Conservation (phyloP, 164 flowering plant genomes). For the Aristolochia fimbriata region DNA sequence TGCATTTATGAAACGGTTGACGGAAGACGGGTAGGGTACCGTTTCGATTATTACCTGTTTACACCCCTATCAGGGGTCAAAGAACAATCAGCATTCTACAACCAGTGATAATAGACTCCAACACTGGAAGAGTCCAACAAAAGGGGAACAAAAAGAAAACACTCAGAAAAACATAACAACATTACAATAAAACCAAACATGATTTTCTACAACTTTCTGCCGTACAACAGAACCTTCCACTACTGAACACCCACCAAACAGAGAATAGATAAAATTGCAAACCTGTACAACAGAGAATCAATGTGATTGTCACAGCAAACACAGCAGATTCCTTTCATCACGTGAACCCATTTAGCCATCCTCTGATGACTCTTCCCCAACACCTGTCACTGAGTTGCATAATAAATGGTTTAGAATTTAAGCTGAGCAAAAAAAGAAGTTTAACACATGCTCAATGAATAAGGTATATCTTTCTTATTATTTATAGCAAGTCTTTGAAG, state of each 20-base stretch:
- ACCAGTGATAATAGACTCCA: no score
- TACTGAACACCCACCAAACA: neutral
- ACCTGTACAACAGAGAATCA: slow-evolving; percentile 84
- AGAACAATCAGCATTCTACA: neutral
- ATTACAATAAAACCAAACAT: neutral
- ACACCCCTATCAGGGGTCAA: neutral
- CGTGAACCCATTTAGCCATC: slow-evolving; percentile 76
- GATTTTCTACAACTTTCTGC: no score
- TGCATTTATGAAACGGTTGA: no score
- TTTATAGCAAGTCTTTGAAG: no score
- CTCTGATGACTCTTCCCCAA: slow-evolving; percentile 22
- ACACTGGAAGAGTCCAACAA: no score
- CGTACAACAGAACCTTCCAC: no score
- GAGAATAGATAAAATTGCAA: neutral
- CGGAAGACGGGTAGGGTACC: no score
- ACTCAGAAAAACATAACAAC: neutral
- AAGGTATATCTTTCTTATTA: no score
- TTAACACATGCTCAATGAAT: no score
- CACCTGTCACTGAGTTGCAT: slow-evolving; percentile 20
- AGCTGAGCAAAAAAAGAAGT: neutral
- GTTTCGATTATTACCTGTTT: no score
- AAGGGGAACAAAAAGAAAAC: neutral
- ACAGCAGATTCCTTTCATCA: slow-evolving; percentile 86
- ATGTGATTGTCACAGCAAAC: slow-evolving; percentile 64
- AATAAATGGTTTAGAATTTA: neutral